A percentile compares a stretch with the other conserved stretches of the same genome.
These are phyloP conservation scores for Exophiala sp. DNA, from an alignment of 2,329 filamentous ascomycete species.

Conservation along the genomic window DNA sequence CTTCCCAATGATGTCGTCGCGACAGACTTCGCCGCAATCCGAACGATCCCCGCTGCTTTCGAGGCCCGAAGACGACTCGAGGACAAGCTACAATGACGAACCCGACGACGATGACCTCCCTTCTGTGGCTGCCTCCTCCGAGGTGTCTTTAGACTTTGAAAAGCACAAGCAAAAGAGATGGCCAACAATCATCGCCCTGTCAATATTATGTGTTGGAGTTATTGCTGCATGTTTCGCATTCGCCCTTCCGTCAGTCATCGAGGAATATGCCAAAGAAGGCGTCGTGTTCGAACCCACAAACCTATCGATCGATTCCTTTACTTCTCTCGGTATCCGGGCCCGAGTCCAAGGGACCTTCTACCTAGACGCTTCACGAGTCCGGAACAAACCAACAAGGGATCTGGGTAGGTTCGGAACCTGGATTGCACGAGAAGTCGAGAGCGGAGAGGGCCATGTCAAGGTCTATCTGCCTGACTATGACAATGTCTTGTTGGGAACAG, in stretches of 20 bases:
- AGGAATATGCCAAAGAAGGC: slow-evolving; percentile 81
- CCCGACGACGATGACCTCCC: slow-evolving; percentile 23
- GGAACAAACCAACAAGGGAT: slow-evolving; percentile 63
- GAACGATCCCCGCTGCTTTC: slow-evolving; percentile 41
- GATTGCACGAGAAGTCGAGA: slow-evolving; percentile 71
- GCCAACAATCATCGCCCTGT: slow-evolving; percentile 71
- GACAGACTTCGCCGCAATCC: slow-evolving; percentile 34
- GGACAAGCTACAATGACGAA: slow-evolving; percentile 27
- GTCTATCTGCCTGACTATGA: slow-evolving; percentile 80
- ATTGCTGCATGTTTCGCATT: slow-evolving; percentile 71
- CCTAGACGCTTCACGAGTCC: slow-evolving; percentile 71
- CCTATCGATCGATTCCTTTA: slow-evolving; percentile 80
- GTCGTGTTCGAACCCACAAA: slow-evolving; percentile 75
- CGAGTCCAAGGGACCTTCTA: slow-evolving; percentile 75
- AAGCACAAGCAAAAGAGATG: slow-evolving; percentile 52
- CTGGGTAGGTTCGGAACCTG: slow-evolving; percentile 74
- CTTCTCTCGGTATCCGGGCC: slow-evolving; percentile 66
- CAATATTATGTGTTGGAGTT: slow-evolving; percentile 56
- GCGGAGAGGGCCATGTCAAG: slow-evolving; percentile 62
- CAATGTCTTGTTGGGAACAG: slow-evolving; percentile 69
- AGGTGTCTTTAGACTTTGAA: slow-evolving; percentile 25
- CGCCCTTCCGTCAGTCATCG: slow-evolving; percentile 69
- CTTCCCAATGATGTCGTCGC: slow-evolving; percentile 26
- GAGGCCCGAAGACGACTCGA: slow-evolving; percentile 34
- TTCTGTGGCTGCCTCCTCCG: slow-evolving; percentile 23